phyloP scores from a whole-genome alignment of 495 filamentous ascomycete species.

The Hyaloscypha bicolor region DNA sequence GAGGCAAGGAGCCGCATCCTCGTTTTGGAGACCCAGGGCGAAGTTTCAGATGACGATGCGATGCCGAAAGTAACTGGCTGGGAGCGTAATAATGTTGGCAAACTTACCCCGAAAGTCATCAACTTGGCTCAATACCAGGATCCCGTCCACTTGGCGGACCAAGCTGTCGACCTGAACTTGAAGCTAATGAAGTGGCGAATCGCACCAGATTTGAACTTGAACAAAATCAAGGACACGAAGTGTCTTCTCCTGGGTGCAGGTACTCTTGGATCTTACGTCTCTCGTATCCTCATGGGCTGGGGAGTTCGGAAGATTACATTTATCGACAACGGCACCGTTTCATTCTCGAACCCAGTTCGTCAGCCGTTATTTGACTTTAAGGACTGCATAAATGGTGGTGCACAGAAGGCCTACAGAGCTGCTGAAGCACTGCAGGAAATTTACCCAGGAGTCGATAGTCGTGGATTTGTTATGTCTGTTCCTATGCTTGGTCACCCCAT shows the following conservation, averaged over 20 bases:
- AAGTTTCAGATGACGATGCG: constrained; percentile 18
- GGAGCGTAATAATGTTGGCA: constrained; percentile 80
- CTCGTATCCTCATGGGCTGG: constrained; percentile 91
- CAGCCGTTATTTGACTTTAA: constrained; percentile 90
- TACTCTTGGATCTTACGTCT: constrained; percentile 91
- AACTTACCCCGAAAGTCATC: constrained; percentile 72
- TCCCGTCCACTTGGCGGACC: constrained; percentile 80
- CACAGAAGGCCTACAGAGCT: constrained; percentile 79
- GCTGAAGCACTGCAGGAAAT: constrained; percentile 82
- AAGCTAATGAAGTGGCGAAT: constrained; percentile 99
- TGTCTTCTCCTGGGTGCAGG: constrained; percentile 95
- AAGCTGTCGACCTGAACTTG: constrained; percentile 95
- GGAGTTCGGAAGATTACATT: constrained; percentile 97
- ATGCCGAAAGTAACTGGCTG: constrained; percentile 88
- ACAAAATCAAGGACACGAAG: constrained; percentile 85
- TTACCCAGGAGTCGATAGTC: constrained; percentile 84
- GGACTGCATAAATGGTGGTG: constrained; percentile 86
- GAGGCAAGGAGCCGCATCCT: constrained; percentile 80
- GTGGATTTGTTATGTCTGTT: constrained; percentile 78
- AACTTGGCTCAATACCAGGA: constrained; percentile 92
- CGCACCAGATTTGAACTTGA: constrained; percentile 82
- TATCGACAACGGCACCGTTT: constrained; percentile 90
- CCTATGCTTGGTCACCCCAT: constrained; percentile 96
- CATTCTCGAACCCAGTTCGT: constrained; percentile 96
- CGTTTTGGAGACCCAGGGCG: constrained; percentile 53